A percentile compares a stretch with the other conserved stretches of the same genome.
Evolutionary conservation across 805 yeast genomes (phyloP).

Genomic region (Sugiyamaella floridensis): DNA sequence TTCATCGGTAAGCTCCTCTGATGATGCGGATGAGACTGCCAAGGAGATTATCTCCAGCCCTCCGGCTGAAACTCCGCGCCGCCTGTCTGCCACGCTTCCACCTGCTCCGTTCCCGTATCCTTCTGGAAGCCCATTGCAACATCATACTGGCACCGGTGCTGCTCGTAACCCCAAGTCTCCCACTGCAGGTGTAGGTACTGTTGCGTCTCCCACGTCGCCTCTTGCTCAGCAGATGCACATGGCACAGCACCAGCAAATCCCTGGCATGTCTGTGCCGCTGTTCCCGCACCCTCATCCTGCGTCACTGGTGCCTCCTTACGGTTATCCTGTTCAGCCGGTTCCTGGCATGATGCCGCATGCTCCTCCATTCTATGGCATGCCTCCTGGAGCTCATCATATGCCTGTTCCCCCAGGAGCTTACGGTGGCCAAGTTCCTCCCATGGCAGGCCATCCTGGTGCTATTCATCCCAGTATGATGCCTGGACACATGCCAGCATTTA

Average conservation of each 20-base stretch:
- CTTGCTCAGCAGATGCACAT: constrained; percentile 1
- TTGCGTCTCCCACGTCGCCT: not conserved
- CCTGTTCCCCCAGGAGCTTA: not conserved
- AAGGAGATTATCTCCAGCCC: not conserved
- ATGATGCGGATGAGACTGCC: not conserved
- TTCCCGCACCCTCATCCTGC: constrained; percentile 6
- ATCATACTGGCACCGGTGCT: not conserved
- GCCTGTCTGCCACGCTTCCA: not conserved
- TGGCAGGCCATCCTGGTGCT: too few relatives aligned
- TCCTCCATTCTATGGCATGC: not conserved
- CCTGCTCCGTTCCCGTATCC: not conserved
- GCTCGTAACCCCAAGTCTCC: not conserved
- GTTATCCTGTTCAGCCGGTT: not conserved
- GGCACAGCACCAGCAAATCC: constrained; percentile 3
- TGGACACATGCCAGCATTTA: not conserved
- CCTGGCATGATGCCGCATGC: not conserved
- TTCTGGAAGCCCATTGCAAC: not conserved
- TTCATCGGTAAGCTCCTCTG: not conserved
- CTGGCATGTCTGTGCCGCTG: constrained; percentile 8
- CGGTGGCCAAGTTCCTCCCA: not conserved
- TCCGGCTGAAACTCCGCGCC: not conserved
- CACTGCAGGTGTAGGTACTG: not conserved
- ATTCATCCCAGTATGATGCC: not conserved
- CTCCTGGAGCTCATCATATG: not conserved
- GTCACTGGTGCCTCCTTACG: not conserved